These are phyloP conservation scores for Inonotus obliquus DNA, from an alignment of 1,284 basidiomycete species.

Conservation along the genomic window DNA sequence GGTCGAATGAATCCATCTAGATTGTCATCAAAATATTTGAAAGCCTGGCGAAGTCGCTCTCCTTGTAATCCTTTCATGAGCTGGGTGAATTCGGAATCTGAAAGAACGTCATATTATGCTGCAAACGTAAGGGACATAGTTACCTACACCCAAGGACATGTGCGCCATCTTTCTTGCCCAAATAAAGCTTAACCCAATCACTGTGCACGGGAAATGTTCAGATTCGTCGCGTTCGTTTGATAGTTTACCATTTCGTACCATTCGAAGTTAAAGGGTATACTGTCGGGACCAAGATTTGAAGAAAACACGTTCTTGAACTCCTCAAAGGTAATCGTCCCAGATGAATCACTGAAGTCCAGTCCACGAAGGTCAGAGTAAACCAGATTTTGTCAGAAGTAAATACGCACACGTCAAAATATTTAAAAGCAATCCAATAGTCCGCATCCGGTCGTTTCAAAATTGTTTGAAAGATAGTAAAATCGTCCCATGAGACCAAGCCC, in stretches of 20 bases:
- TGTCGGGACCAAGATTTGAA: slow-evolving; percentile 72
- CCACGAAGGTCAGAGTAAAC: neutral
- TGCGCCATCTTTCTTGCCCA: slow-evolving; percentile 84
- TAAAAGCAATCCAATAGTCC: slow-evolving; percentile 94
- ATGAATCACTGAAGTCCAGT: slow-evolving; percentile 59
- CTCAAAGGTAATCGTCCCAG: slow-evolving; percentile 85
- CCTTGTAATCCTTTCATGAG: slow-evolving; percentile 97
- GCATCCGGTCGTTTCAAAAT: slow-evolving; percentile 87
- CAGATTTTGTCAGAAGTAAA: neutral
- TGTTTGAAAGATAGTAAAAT: slow-evolving; percentile 92
- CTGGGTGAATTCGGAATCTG: slow-evolving; percentile 93
- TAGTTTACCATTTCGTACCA: slow-evolving; percentile 44
- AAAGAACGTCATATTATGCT: slow-evolving; percentile 8
- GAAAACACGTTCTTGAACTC: slow-evolving; percentile 91
- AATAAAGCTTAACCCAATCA: slow-evolving; percentile 92
- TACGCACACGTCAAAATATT: slow-evolving; percentile 90
- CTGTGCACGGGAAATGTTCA: slow-evolving; percentile 32
- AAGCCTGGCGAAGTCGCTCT: slow-evolving; percentile 90
- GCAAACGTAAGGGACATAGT: neutral
- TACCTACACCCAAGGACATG: slow-evolving; percentile 88
- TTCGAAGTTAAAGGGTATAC: slow-evolving; percentile 93
- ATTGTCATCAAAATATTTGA: slow-evolving; percentile 84
- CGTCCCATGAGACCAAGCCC: slow-evolving; percentile 87
- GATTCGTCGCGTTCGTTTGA: slow-evolving; percentile 10
- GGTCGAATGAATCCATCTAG: slow-evolving; percentile 89